Evolutionary conservation across 2,329 filamentous ascomycete species (phyloP).

Genomic region (Botrytis paeoniae): DNA sequence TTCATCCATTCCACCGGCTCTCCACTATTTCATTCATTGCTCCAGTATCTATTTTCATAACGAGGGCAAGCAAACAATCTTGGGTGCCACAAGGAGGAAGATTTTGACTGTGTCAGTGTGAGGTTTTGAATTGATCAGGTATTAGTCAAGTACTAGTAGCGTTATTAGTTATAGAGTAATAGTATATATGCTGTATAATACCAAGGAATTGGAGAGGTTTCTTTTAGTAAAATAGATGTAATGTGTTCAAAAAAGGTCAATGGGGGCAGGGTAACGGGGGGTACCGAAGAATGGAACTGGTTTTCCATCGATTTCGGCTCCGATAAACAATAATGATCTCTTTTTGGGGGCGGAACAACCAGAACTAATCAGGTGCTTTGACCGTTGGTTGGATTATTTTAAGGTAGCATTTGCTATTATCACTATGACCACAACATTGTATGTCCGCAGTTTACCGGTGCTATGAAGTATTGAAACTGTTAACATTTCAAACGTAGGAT

Average conservation of each 20-base stretch:
- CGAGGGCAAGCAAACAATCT: not conserved
- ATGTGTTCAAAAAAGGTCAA: not conserved
- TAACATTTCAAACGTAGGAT: not conserved
- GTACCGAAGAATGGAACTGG: not conserved
- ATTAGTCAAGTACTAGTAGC: not conserved
- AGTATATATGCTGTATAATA: not conserved
- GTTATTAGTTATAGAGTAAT: not conserved
- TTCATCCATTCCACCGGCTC: not conserved
- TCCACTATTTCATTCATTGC: not conserved
- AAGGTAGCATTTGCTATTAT: not conserved
- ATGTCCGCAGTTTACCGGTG: not conserved
- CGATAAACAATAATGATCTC: not conserved
- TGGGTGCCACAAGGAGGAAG: constrained; percentile 11
- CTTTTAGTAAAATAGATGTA: not conserved
- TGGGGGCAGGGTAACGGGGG: not conserved
- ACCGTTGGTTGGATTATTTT: not conserved
- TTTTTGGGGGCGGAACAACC: not conserved
- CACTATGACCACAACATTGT: not conserved
- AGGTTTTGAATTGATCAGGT: not conserved
- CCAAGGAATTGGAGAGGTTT: not conserved
- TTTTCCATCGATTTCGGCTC: not conserved
- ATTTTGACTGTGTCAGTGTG: not conserved
- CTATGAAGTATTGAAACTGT: not conserved
- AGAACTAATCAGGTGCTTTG: not conserved
- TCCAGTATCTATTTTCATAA: not conserved